Evolutionary conservation across 805 yeast species (phyloP), one percentile per base, ranked within the genome.

Genomic region (Teunomyces funiuensis): DNA sequence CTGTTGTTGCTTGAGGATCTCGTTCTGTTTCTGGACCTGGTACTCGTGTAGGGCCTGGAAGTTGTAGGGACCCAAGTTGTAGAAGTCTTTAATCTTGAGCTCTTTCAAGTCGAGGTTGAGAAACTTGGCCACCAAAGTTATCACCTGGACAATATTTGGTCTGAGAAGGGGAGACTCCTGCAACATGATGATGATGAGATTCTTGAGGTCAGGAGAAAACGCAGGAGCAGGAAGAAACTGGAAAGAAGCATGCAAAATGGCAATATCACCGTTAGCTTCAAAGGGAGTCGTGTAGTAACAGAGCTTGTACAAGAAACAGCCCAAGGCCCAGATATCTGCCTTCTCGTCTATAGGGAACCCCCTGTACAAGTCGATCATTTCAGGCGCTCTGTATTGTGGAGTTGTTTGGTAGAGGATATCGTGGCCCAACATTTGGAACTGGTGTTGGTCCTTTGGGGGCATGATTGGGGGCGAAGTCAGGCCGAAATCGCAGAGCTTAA

Each of bases 291-390:
- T 90, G 63, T 88, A 91, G 65, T 85, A 91, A 64, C 96, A 84
- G 46, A 91, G 70, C 59, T 91, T 91, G 71, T 87, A 91, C 38
- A 93, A 71, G 47, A 93, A 87, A 23, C 93, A 83, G 8, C 99
- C 99, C 36, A 91, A 67, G 0, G 99, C 99, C 99, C 99, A 91
- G 36, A 91, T 86, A 65, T 91, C 99, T 6, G 91, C 76, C 62
- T 88, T 88, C 54, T 90, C 95, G 62, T 91, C 93, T 29, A 91
- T 85, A 2, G 97, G 93, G 36, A 81, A 67, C 5, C 89, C 86
- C 36, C 88, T 71, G 58, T 84, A 83, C 18, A 90, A 73, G 63
- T 91, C 97, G 42, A 91, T 79, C 98, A 91, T 93, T 59, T 91
- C 99, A 0, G 99, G 99, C 0, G 95, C 74, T 48, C 99, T 73